Conservation (phyloP, 345 rosid species). For the Corchorus capsularis region DNA sequence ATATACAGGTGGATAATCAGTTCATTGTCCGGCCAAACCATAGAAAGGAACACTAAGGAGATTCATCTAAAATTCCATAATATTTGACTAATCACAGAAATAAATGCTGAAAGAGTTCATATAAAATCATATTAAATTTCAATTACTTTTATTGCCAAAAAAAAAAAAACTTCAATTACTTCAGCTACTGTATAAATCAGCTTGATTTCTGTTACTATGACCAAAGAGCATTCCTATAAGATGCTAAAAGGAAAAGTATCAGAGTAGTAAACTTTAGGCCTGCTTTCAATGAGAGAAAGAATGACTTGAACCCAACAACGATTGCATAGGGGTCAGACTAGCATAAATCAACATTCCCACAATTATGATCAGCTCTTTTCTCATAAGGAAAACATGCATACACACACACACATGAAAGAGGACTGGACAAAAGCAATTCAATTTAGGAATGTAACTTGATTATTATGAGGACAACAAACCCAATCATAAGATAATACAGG, state of each 20-base stretch:
- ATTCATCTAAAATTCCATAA: conserved; percentile 13
- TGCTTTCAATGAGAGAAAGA: not conserved
- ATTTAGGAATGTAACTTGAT: too few relatives aligned
- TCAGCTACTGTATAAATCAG: too few relatives aligned
- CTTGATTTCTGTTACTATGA: too few relatives aligned
- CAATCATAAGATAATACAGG: too few relatives aligned
- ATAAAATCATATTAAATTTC: conserved; percentile 4
- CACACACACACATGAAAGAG: too few relatives aligned
- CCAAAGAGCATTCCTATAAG: not conserved
- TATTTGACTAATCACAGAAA: conserved; percentile 7
- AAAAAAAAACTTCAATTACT: too few relatives aligned
- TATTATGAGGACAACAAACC: too few relatives aligned
- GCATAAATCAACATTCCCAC: not conserved
- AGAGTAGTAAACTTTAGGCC: not conserved
- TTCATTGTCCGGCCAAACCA: not conserved
- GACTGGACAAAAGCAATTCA: too few relatives aligned
- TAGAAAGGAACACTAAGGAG: not conserved
- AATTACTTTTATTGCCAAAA: not conserved
- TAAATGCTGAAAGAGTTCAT: not conserved
- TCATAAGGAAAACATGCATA: too few relatives aligned
- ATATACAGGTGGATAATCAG: conserved; percentile 6
- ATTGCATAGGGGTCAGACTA: not conserved
- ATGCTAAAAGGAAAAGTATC: not conserved
- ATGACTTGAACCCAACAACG: not conserved
- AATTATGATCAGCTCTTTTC: not conserved